A percentile compares a stretch with the other conserved stretches of the same genome.
These are phyloP conservation scores for Pyrenula aspistea DNA, from an alignment of 495 filamentous ascomycete genomes.

Conservation along the genomic window DNA sequence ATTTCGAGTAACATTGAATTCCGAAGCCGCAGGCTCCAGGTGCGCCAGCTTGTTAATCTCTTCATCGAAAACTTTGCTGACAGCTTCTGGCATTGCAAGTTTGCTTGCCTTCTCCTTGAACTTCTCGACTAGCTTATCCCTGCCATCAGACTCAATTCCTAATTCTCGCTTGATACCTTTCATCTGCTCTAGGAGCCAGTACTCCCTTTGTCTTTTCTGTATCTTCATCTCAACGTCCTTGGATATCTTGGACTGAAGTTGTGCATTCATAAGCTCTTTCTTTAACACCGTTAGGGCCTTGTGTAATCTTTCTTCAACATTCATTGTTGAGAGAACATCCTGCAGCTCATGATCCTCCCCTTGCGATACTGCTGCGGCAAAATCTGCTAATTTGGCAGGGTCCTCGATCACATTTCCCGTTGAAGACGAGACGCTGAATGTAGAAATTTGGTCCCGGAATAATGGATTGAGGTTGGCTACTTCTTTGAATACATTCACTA, in stretches of 20 bases:
- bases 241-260: slow-evolving; percentile 92
- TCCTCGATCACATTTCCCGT: slow-evolving; percentile 91
- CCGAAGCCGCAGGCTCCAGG: slow-evolving; percentile 86
- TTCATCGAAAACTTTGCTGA: slow-evolving; percentile 96
- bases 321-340: slow-evolving; percentile 78
- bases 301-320: slow-evolving; percentile 78
- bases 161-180: slow-evolving; percentile 95
- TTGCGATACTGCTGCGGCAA: slow-evolving; percentile 86
- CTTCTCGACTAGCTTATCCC: slow-evolving; percentile 93
- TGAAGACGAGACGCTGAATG: slow-evolving; percentile 90
- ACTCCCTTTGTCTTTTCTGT: slow-evolving; percentile 93
- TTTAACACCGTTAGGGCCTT: slow-evolving; percentile 88
- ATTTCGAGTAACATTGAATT: slow-evolving; percentile 98
- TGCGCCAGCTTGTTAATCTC: slow-evolving; percentile 95
- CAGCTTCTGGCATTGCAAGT: slow-evolving; percentile 89
- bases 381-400: slow-evolving; percentile 88
- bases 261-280: slow-evolving; percentile 95
- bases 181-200: slow-evolving; percentile 99
- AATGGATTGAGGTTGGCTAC: slow-evolving; percentile 84
- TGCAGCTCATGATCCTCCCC: slow-evolving; percentile 88
- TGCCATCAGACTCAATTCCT: slow-evolving; percentile 93
- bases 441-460: slow-evolving; percentile 96
- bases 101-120: slow-evolving; percentile 93
- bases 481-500: slow-evolving; percentile 96
- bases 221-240: slow-evolving; percentile 98